Evolutionary conservation across 139 green algal genomes (phyloP).

Genomic region (Penium margaritaceum): DNA sequence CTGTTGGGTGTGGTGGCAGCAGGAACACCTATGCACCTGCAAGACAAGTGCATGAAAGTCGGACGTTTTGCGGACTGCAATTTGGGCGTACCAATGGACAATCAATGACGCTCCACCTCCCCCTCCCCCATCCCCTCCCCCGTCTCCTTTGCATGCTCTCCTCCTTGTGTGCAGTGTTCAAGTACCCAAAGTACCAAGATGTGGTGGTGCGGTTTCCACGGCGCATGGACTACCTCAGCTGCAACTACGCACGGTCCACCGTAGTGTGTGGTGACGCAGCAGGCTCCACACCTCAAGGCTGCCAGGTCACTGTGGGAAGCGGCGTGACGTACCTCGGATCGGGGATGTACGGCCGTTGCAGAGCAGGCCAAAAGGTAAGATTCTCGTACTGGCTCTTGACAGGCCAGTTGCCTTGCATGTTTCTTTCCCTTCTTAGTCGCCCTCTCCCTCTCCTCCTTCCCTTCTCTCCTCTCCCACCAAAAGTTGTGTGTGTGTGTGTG

Average conservation of each 20-base stretch:
- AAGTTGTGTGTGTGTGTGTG: no score
- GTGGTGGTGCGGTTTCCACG: background rate
- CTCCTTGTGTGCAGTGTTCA: background rate
- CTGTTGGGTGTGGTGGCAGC: no score
- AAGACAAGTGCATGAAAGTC: no score
- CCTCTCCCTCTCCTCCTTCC: background rate
- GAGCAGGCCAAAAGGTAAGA: background rate
- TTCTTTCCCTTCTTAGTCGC: background rate
- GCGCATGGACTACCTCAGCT: background rate
- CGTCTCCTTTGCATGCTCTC: background rate
- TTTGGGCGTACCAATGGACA: no score
- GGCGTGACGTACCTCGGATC: background rate
- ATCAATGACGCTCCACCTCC: background rate
- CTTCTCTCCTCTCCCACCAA: no score
- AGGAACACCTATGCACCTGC: no score
- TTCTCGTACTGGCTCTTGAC: background rate
- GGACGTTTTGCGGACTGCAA: no score
- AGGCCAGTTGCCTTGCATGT: background rate
- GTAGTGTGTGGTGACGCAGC: background rate
- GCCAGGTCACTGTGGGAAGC: background rate
- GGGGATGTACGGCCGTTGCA: slow-evolving; percentile 5
- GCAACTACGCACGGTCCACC: background rate
- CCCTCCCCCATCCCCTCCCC: background rate
- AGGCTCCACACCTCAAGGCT: background rate
- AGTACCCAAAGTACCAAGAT: background rate